phyloP scores from a whole-genome alignment of 306 rosid genomes.

The Cucumis sativus region Cucumber_9930_V3 NC_026657.2:29978501-29979000 shows the following conservation, averaged over 20 bases:
- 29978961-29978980: constrained; percentile 92
- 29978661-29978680: constrained; percentile 95
- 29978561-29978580: constrained; percentile 88
- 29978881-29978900: constrained; percentile 89
- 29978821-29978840: constrained; percentile 98
- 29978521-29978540: constrained; percentile 97
- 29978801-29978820: constrained; percentile 76
- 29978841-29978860: constrained; percentile 91
- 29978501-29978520: constrained; percentile 95
- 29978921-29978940: constrained; percentile 93
- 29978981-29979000: constrained; percentile 96
- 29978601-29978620: constrained; percentile 93
- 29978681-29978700: constrained; percentile 97
- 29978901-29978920: constrained; percentile 88
- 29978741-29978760: constrained; percentile 79
- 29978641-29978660: constrained; percentile 93
- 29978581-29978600: constrained; percentile 99
- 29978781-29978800: constrained; percentile 92
- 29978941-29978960: constrained; percentile 94
- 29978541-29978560: constrained; percentile 95
- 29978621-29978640: constrained; percentile 98
- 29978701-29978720: constrained; percentile 89
- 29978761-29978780: constrained; percentile 99
- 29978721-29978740: constrained; percentile 95
- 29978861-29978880: constrained; percentile 97